Conservation (phyloP, 2,329 filamentous ascomycete genomes). For the Claviceps fusiformis region DNA sequence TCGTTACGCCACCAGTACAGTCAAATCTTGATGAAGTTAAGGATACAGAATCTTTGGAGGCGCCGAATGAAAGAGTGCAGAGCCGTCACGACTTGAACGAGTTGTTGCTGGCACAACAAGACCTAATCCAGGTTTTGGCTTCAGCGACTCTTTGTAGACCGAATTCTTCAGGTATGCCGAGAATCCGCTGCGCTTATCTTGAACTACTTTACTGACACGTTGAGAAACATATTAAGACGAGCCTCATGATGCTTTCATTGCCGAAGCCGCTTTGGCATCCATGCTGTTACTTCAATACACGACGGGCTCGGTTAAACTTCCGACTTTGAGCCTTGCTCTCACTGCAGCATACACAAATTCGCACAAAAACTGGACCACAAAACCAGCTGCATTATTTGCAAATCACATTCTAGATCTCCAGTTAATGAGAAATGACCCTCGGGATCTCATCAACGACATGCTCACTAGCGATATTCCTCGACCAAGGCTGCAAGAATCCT, state of each 20-base stretch:
- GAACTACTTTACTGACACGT: background rate
- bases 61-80: background rate
- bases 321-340: constrained; percentile 15
- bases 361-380: constrained; percentile 25
- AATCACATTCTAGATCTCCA: constrained; percentile 17
- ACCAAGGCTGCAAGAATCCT: constrained; percentile 48
- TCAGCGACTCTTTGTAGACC: background rate
- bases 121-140: background rate
- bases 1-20: background rate
- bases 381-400: constrained; percentile 17
- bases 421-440: constrained; percentile 8
- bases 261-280: constrained; percentile 16
- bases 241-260: constrained; percentile 3
- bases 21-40: background rate
- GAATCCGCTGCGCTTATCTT: background rate
- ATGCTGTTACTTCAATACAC: constrained; percentile 13
- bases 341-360: constrained; percentile 19
- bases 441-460: constrained; percentile 35
- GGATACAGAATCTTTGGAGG: background rate
- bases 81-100: background rate
- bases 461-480: constrained; percentile 52
- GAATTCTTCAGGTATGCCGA: background rate
- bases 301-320: constrained; percentile 1
- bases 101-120: background rate
- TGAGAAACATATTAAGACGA: background rate